These are phyloP conservation scores for Populus simonii DNA, from an alignment of 345 rosid species.

Conservation along the genomic window DNA sequence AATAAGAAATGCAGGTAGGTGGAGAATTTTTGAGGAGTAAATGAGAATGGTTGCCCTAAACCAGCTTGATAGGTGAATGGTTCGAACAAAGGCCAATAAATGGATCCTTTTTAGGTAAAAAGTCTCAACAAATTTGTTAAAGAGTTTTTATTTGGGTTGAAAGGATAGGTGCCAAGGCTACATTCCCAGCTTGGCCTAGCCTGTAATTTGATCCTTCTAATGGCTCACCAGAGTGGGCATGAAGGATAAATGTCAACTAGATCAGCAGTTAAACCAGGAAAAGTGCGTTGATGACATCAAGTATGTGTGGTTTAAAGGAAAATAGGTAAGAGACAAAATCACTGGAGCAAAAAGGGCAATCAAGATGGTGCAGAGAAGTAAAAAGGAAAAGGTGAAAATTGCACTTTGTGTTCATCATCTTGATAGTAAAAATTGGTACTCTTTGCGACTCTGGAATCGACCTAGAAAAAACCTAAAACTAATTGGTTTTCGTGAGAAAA, in stretches of 20 bases:
- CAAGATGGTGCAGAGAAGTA: background rate
- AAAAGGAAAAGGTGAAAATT: background rate
- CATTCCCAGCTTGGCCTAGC: background rate
- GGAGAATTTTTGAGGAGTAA: background rate
- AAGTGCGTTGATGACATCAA: too few relatives aligned
- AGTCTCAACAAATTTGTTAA: background rate
- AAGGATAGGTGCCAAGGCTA: background rate
- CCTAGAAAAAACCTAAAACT: too few relatives aligned
- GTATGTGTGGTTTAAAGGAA: too few relatives aligned
- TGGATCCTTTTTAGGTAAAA: too few relatives aligned
- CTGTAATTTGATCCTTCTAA: background rate
- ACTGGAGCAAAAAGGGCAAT: too few relatives aligned
- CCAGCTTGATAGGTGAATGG: background rate
- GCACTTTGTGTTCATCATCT: background rate
- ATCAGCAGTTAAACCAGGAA: too few relatives aligned
- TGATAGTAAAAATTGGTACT: background rate
- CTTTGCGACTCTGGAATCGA: too few relatives aligned
- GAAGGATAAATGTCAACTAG: too few relatives aligned
- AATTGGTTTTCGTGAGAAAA: too few relatives aligned
- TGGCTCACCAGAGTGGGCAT: too few relatives aligned
- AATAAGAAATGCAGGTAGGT: background rate
- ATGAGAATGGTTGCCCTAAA: background rate
- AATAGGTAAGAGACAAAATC: too few relatives aligned
- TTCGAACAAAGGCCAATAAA: too few relatives aligned
- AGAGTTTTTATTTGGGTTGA: background rate